These are phyloP conservation scores for Sporothrix pseudoabietina DNA, from an alignment of 2,329 filamentous ascomycete genomes.

Conservation along the genomic window DNA sequence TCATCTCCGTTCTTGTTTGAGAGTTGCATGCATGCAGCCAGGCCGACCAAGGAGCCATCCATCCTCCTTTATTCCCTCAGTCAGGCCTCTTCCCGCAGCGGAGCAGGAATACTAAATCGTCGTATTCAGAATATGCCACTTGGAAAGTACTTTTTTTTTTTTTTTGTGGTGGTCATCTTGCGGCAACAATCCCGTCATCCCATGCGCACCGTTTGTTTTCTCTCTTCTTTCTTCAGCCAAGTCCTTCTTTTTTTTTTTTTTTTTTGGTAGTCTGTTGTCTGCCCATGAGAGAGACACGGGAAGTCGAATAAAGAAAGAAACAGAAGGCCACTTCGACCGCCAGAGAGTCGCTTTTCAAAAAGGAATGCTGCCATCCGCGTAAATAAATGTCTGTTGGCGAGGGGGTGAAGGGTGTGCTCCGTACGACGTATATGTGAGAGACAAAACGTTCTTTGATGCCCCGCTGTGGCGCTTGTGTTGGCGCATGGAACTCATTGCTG, in stretches of 20 bases:
- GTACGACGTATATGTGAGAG: not conserved
- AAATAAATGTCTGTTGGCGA: not conserved
- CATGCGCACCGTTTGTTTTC: too few species aligned
- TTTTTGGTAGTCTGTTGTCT: not conserved
- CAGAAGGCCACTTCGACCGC: not conserved
- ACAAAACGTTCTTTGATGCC: not conserved
- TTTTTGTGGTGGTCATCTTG: not conserved
- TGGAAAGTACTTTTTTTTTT: not conserved
- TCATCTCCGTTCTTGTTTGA: constrained; percentile 21
- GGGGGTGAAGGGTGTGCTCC: not conserved
- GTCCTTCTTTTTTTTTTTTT: not conserved
- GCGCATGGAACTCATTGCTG: constrained; percentile 21
- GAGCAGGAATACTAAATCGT: not conserved
- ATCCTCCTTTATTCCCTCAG: not conserved
- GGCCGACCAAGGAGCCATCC: not conserved
- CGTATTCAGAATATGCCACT: not conserved
- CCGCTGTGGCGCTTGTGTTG: constrained; percentile 14
- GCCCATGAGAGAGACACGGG: not conserved
- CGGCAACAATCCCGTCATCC: not conserved
- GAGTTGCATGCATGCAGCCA: constrained; percentile 6
- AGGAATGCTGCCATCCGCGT: not conserved
- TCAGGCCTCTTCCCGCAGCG: not conserved
- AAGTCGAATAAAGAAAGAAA: not conserved
- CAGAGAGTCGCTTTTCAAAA: not conserved
- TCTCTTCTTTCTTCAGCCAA: too few species aligned